Percentiles rank a stretch among this genome's conserved stretches.
Conservation (phyloP, 2,329 filamentous ascomycete species). For the Coniochaeta pulveracea region DNA sequence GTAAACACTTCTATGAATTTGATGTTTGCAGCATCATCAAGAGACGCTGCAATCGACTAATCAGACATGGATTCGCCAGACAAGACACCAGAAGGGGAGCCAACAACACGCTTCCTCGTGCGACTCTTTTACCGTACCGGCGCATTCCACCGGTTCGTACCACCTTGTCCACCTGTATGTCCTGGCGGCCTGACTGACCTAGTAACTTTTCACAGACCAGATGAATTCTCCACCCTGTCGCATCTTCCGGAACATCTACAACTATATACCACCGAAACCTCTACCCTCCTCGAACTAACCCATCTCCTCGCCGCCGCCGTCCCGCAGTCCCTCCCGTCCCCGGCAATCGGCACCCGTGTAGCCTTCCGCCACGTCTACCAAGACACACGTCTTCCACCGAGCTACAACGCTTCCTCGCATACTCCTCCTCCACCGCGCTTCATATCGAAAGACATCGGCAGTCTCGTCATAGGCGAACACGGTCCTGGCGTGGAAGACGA, state of each 20-base stretch:
- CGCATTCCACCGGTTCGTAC: conserved; percentile 53
- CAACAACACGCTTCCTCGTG: conserved; percentile 70
- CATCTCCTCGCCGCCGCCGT: conserved; percentile 57
- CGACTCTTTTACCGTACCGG: conserved; percentile 74
- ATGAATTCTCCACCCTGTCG: conserved; percentile 52
- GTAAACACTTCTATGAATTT: no score
- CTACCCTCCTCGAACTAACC: conserved; percentile 70
- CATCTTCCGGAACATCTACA: conserved; percentile 57
- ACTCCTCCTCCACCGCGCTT: conserved; percentile 40
- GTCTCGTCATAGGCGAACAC: conserved; percentile 60
- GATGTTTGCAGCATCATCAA: no score
- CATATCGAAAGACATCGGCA: conserved; percentile 71
- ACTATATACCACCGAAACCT: conserved; percentile 79
- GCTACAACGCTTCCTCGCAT: conserved; percentile 39
- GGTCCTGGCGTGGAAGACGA: conserved; percentile 30
- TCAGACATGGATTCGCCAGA: conserved; percentile 20
- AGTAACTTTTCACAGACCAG: conserved; percentile 35
- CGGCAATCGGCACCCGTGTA: conserved; percentile 72
- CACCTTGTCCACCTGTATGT: conserved; percentile 8
- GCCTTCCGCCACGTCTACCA: conserved; percentile 79
- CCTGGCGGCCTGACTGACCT: conserved; percentile 6
- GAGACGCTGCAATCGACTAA: no score
- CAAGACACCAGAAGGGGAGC: conserved; percentile 46
- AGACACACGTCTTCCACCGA: conserved; percentile 44
- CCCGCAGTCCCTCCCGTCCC: conserved; percentile 58